phyloP scores from a whole-genome alignment of 2,329 filamentous ascomycete species.

The Aspergillus luchuensis region DNA sequence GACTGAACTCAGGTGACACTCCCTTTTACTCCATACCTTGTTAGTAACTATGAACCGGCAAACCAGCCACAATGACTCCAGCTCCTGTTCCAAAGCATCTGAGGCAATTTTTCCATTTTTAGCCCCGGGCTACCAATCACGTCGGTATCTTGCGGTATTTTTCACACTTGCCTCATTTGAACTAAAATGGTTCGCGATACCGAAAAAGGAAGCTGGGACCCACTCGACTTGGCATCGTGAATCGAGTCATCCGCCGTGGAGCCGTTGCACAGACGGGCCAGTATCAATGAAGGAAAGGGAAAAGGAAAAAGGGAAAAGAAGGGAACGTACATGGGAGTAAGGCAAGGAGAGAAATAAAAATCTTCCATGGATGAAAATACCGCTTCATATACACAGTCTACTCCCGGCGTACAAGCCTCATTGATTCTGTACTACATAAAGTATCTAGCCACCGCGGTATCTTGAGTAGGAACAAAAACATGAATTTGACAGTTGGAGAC shows the following conservation, averaged over 20 bases:
- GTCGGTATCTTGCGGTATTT: slow-evolving; percentile 22
- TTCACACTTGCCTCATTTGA: slow-evolving; percentile 16
- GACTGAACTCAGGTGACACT: not conserved
- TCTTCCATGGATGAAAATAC: no score
- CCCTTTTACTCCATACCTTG: not conserved
- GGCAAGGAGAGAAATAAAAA: no score
- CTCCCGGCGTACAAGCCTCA: no score
- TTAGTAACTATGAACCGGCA: not conserved
- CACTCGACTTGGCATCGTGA: slow-evolving; percentile 1
- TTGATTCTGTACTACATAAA: no score
- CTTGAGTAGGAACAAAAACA: not conserved
- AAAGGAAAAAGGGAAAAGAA: not conserved
- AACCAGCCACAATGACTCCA: slow-evolving; percentile 10
- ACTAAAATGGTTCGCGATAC: slow-evolving; percentile 12
- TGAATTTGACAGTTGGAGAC: slow-evolving; percentile 7
- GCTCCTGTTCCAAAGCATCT: slow-evolving; percentile 8
- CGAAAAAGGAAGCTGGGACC: slow-evolving; percentile 1
- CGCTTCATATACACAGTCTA: no score
- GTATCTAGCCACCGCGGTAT: no score
- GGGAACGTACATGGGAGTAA: not conserved
- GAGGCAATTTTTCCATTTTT: slow-evolving; percentile 25
- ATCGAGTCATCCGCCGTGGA: slow-evolving; percentile 2
- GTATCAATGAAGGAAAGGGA: not conserved
- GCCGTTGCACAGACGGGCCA: not conserved
- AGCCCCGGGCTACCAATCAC: slow-evolving; percentile 22